These are phyloP conservation scores for Conticribra weissflogii DNA, from an alignment of 108 stramenopile genomes.

Conservation along the genomic window DNA sequence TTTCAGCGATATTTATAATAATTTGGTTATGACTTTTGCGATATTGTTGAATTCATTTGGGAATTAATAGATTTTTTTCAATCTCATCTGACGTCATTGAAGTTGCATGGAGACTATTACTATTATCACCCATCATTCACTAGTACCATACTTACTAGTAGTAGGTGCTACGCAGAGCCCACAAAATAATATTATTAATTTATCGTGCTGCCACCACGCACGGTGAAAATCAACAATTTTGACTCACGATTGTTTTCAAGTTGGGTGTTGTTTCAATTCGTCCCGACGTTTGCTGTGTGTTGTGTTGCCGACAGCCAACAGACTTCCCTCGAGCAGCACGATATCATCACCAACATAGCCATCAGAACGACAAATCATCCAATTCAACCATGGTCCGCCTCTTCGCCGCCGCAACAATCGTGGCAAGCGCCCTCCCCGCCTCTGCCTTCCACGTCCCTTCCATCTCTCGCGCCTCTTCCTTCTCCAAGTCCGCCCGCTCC, in stretches of 20 bases:
- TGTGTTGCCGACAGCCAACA: background rate
- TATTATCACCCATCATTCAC: background rate
- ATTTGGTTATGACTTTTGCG: too few species aligned
- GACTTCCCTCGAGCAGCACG: background rate
- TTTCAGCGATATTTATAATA: too few species aligned
- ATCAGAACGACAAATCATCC: too few species aligned
- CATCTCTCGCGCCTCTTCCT: conserved; percentile 1
- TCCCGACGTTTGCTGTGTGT: too few species aligned
- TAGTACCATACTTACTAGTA: background rate
- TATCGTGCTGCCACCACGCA: too few species aligned
- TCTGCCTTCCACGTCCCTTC: conserved; percentile 35
- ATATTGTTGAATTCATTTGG: too few species aligned
- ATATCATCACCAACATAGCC: background rate
- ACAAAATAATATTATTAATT: background rate
- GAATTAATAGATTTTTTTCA: too few species aligned
- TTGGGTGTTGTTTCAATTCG: too few species aligned
- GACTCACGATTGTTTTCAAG: too few species aligned
- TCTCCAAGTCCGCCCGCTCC: background rate
- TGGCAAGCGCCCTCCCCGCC: conserved; percentile 1
- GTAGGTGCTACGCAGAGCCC: background rate
- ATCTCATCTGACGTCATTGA: conserved; percentile 7
- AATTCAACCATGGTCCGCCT: conserved; percentile 31
- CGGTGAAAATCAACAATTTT: too few species aligned
- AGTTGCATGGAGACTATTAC: background rate
- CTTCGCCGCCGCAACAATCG: conserved; percentile 18